Conservation (phyloP, 768 basidiomycete genomes). For the Boletellus ananas region DNA sequence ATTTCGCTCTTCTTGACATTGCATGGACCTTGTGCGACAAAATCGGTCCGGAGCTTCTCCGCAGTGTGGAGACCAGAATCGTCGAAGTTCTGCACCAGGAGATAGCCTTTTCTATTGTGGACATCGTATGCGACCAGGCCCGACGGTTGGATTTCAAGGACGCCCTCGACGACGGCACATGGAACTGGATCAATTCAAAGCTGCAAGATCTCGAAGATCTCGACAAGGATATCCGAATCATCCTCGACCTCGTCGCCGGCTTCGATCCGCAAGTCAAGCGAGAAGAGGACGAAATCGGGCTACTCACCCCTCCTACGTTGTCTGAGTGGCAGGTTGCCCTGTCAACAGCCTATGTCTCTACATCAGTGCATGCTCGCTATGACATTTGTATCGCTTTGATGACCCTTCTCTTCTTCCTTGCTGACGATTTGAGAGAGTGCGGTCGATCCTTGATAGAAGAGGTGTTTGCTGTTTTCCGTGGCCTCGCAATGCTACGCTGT, state of each 20-base stretch:
- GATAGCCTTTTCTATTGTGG: constrained; percentile 70
- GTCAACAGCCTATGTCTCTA: constrained; percentile 57
- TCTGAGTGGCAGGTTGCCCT: constrained; percentile 64
- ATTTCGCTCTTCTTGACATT: constrained; percentile 55
- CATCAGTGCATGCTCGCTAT: constrained; percentile 68
- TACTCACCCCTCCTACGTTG: constrained; percentile 46
- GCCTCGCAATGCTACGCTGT: constrained; percentile 65
- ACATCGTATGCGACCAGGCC: constrained; percentile 68
- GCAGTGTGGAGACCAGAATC: constrained; percentile 54
- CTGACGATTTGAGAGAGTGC: constrained; percentile 60
- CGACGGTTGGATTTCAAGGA: constrained; percentile 50
- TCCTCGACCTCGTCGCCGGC: constrained; percentile 68
- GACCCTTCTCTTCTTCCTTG: constrained; percentile 66
- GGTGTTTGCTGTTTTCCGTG: constrained; percentile 77
- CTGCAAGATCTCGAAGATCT: constrained; percentile 56
- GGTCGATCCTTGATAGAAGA: constrained; percentile 64
- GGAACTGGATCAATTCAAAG: constrained; percentile 58
- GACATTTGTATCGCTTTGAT: constrained; percentile 67
- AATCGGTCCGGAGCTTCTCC: constrained; percentile 55
- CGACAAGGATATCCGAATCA: constrained; percentile 50
- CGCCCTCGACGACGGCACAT: constrained; percentile 54
- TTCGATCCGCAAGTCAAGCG: constrained; percentile 67
- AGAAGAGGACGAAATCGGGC: constrained; percentile 69
- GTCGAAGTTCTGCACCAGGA: constrained; percentile 71
- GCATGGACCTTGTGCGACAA: constrained; percentile 61